Evolutionary conservation across 164 flowering plant genomes (phyloP), one percentile per base, ranked within the genome.

Genomic region (Berberis vulgaris): DNA sequence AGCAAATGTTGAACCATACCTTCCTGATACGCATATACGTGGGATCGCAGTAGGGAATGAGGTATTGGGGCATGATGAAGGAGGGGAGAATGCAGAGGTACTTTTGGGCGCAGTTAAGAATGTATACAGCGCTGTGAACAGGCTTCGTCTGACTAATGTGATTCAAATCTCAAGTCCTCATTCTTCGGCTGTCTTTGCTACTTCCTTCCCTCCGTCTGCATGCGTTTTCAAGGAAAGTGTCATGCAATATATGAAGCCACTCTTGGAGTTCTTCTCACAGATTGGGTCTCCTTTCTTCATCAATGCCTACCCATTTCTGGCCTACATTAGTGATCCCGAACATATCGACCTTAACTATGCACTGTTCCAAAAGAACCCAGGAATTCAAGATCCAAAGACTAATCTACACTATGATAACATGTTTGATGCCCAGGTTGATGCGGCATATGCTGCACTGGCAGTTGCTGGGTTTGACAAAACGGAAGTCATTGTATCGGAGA

Each of bases 21-120:
- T 82, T 45, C 94, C 94, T 0, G 84, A 81, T 2, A 87, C 90
- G 3, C 59, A 44, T 5, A 85, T 91, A 44, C 72, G 76, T 1
- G 96, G 96, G 10, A 88, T 91, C 3, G 88, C 97, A 0, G 84
- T 91, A 0, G 97, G 97, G 41, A 91, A 91, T 58, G 96, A 91
- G 77, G 65, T 88, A 3, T 72, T 91, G 52, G 93, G 89, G 1
- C 77, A 78, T 7, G 61, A 53, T n/a, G 80, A 73, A 65, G 41
- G 41, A 42, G n/a, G 40, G 8, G 87, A 78, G 43, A 73, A 83
- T 4, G 77, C 77, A 69, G 95, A 85, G 65, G 95, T 61, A 26
- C 61, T 90, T 7, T 71, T 88, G n/a, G 80, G 84, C 2, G 87
- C 97, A 2, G 84, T 80, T 2, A 85, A 75, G 63, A 90, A 84